A percentile compares a stretch with the other conserved stretches of the same genome.
Conservation (phyloP, 2,329 filamentous ascomycete species). For the Trichoderma citrinoviride region DNA sequence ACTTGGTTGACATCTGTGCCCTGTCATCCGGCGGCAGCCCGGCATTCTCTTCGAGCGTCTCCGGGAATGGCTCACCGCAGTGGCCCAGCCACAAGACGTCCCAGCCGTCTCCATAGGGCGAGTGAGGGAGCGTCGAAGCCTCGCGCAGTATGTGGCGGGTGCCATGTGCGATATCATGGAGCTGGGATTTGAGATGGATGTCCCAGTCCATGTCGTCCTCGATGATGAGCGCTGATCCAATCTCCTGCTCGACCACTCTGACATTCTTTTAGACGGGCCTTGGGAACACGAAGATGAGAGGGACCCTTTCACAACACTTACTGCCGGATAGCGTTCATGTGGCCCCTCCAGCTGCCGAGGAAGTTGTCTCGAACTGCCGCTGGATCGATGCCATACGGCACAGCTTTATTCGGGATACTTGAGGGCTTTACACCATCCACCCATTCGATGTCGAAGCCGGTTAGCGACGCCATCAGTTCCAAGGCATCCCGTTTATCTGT, state of each 20-base stretch:
- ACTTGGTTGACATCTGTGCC: background rate
- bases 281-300: background rate
- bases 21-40: background rate
- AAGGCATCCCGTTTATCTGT: constrained; percentile 51
- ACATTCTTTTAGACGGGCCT: background rate
- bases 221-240: constrained; percentile 42
- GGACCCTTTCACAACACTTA: constrained; percentile 18
- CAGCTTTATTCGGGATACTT: constrained; percentile 37
- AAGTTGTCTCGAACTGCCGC: constrained; percentile 32
- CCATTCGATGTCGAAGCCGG: constrained; percentile 45
- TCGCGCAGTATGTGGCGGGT: background rate
- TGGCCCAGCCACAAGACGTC: constrained; percentile 52
- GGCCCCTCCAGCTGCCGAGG: constrained; percentile 44
- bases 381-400: constrained; percentile 33
- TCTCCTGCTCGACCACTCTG: constrained; percentile 35
- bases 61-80: constrained; percentile 38
- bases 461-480: constrained; percentile 45
- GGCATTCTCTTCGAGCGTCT: constrained; percentile 26
- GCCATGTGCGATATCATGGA: constrained; percentile 20
- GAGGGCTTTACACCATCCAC: constrained; percentile 45
- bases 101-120: constrained; percentile 50
- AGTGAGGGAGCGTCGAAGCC: constrained; percentile 22
- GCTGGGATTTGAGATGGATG: constrained; percentile 34
- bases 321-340: constrained; percentile 38
- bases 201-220: constrained; percentile 48